Percentiles rank a stretch among this genome's conserved stretches.
Conservation (phyloP, 176 grass and related monocot species). For the Elymus sibiricus region DNA sequence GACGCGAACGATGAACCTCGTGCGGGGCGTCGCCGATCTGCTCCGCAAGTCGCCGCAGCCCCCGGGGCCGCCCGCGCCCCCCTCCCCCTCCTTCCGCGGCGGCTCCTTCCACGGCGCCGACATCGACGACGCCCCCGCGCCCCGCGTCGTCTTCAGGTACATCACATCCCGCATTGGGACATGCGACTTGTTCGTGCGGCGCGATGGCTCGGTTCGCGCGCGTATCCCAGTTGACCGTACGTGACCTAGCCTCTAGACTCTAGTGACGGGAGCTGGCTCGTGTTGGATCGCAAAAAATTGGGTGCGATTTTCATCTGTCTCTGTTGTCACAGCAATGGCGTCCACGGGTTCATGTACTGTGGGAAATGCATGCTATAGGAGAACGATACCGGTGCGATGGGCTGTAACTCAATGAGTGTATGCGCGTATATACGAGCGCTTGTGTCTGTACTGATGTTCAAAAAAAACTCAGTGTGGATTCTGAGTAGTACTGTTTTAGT, state of each 20-base stretch:
- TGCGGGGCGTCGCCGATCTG: conserved; percentile 80
- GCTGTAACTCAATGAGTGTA: too few relatives aligned
- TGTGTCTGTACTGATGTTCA: too few relatives aligned
- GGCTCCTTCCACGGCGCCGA: conserved; percentile 1
- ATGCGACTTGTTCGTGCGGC: neutral
- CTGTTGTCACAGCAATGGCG: neutral
- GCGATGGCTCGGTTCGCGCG: neutral
- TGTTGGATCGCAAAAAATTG: too few relatives aligned
- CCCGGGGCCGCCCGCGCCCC: neutral
- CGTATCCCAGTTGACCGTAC: neutral
- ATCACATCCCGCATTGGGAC: neutral
- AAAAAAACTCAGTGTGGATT: neutral
- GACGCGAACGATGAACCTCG: conserved; percentile 67
- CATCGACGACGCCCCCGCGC: conserved; percentile 40
- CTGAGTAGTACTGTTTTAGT: neutral
- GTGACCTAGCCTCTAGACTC: neutral
- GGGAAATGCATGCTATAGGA: neutral
- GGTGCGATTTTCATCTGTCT: neutral
- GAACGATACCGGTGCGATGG: neutral
- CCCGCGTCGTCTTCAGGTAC: conserved; percentile 72
- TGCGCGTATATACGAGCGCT: too few relatives aligned
- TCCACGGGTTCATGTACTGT: neutral
- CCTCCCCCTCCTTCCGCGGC: conserved; percentile 9
- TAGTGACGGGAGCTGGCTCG: too few relatives aligned
- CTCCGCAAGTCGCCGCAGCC: conserved; percentile 65